Conservation (phyloP, 1,139 yeast genomes). For the Hansenula anomala region DNA sequence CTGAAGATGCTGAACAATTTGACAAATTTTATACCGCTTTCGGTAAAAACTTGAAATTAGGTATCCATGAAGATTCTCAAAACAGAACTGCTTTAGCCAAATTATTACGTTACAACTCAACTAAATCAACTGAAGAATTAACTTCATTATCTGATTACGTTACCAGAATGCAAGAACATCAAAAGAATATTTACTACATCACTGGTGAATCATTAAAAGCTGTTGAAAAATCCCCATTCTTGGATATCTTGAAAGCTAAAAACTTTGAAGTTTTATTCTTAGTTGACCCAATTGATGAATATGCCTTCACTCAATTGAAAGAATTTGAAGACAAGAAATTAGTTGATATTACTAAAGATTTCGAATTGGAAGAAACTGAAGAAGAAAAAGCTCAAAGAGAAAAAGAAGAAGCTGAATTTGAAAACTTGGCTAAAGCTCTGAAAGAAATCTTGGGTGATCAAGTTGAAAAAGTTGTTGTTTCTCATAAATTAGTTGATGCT, state of each 20-base stretch:
- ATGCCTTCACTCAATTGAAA: constrained; percentile 98
- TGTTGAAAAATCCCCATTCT: constrained; percentile 98
- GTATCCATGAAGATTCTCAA: constrained; percentile 98
- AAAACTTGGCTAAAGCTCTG: constrained; percentile 90
- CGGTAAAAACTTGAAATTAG: constrained; percentile 97
- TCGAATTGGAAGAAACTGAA: constrained; percentile 97
- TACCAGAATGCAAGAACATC: constrained; percentile 99
- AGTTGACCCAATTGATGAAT: constrained; percentile 99
- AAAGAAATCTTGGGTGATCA: constrained; percentile 97
- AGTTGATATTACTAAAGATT: constrained; percentile 98
- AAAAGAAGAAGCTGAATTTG: constrained; percentile 86
- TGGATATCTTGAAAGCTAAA: constrained; percentile 98
- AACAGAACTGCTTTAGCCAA: constrained; percentile 95
- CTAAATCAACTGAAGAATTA: constrained; percentile 90
- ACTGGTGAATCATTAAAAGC: constrained; percentile 99
- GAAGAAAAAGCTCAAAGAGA: constrained; percentile 96
- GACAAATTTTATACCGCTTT: constrained; percentile 98
- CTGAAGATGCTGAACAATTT: constrained; percentile 98
- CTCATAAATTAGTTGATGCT: constrained; percentile 95
- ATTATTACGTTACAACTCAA: constrained; percentile 94
- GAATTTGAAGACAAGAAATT: constrained; percentile 99
- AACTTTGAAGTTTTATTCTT: constrained; percentile 96
- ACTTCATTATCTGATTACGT: constrained; percentile 96
- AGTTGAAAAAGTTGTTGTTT: constrained; percentile 98
- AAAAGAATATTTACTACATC: constrained; percentile 98